Percentiles rank a stretch among this genome's conserved stretches.
phyloP scores from a whole-genome alignment of 1,284 basidiomycete species.

The Ceratobasidium sp. region DNA sequence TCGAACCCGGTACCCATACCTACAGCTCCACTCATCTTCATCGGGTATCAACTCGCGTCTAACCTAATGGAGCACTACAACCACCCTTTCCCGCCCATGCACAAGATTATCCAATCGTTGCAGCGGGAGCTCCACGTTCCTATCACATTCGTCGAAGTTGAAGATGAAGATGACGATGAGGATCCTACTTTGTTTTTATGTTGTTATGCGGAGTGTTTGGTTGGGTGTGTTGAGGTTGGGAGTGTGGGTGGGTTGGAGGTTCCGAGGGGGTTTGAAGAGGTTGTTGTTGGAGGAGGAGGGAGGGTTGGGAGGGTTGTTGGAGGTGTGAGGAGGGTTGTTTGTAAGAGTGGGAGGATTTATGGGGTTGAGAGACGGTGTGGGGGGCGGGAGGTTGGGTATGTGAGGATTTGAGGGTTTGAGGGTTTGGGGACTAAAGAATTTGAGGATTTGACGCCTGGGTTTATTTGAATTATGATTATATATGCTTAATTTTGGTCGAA shows the following conservation, averaged over 20 bases:
- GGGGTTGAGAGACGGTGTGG: neutral
- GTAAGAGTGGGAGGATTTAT: constrained; percentile 25
- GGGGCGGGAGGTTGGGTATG: neutral
- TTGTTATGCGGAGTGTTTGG: constrained; percentile 11
- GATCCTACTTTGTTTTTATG: constrained; percentile 29
- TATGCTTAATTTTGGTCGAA: no score
- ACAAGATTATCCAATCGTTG: neutral
- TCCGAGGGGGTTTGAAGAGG: constrained; percentile 21
- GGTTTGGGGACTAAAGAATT: neutral
- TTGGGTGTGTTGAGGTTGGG: neutral
- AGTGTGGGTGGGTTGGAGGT: constrained; percentile 6
- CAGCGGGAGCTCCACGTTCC: constrained; percentile 31
- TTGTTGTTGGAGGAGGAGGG: constrained; percentile 5
- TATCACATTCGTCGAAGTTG: constrained; percentile 21
- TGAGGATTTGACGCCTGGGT: no score
- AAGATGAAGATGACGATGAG: constrained; percentile 40
- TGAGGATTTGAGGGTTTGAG: neutral
- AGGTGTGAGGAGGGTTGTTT: constrained; percentile 33
- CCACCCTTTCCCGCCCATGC: constrained; percentile 21
- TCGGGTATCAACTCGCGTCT: constrained; percentile 21
- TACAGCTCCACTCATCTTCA: constrained; percentile 1
- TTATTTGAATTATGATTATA: no score
- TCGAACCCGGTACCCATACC: neutral
- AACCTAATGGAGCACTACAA: constrained; percentile 30
- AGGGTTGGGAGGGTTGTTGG: constrained; percentile 20